A percentile compares a stretch with the other conserved stretches of the same genome.
These are phyloP conservation scores for Camelina laxa DNA, from an alignment of 345 rosid genomes.

Conservation along the genomic window DNA sequence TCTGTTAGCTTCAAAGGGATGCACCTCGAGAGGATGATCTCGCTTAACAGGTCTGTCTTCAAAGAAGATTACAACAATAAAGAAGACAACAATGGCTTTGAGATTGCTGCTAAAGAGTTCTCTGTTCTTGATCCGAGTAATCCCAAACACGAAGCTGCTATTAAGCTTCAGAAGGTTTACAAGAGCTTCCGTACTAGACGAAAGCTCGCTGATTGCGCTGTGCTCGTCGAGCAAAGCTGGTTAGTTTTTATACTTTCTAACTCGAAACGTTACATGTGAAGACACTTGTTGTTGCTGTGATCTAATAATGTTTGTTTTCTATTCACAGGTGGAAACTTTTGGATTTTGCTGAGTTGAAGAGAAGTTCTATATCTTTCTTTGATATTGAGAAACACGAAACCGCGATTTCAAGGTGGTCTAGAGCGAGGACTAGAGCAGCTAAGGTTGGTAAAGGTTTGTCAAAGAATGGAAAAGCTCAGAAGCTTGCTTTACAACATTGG, in stretches of 20 bases:
- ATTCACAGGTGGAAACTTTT: slow-evolving; percentile 81
- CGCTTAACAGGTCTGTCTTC: slow-evolving; percentile 42
- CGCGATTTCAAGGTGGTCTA: slow-evolving; percentile 94
- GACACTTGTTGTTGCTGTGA: slow-evolving; percentile 10
- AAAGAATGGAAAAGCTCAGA: slow-evolving; percentile 83
- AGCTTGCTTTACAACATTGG: slow-evolving; percentile 90
- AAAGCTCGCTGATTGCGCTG: slow-evolving; percentile 95
- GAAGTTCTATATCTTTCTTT: slow-evolving; percentile 87
- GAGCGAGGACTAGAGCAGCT: slow-evolving; percentile 94
- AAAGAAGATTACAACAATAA: slow-evolving; percentile 11
- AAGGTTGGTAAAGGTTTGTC: slow-evolving; percentile 97
- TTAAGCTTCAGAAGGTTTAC: slow-evolving; percentile 86
- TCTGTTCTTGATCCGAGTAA: slow-evolving; percentile 53
- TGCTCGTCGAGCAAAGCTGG: slow-evolving; percentile 92
- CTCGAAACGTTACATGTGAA: background rate
- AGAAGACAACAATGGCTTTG: slow-evolving; percentile 32
- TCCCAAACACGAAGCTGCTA: slow-evolving; percentile 83
- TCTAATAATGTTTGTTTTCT: slow-evolving; percentile 32
- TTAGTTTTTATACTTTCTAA: slow-evolving; percentile 40
- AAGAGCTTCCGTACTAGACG: slow-evolving; percentile 94
- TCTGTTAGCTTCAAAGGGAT: slow-evolving; percentile 75
- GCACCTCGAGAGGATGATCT: slow-evolving; percentile 60
- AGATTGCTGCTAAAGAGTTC: slow-evolving; percentile 36
- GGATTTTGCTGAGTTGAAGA: slow-evolving; percentile 86
- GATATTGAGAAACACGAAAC: slow-evolving; percentile 92